Evolutionary conservation across 148 eudicot genomes (phyloP).

Genomic region (Amaranthus cruentus): DNA sequence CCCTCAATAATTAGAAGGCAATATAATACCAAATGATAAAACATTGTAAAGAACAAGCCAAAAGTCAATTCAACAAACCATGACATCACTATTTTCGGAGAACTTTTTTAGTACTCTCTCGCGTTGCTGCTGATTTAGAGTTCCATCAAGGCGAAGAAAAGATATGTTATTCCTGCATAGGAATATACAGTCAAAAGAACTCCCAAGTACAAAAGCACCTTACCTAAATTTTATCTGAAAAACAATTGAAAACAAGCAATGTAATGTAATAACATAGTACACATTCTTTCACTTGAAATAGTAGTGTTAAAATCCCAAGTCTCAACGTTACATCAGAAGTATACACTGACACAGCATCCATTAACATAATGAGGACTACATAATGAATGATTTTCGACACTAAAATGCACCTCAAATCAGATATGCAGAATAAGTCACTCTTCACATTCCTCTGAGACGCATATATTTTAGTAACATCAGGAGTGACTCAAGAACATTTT

Average conservation of each 20-base stretch:
- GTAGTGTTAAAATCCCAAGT: background rate
- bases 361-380: background rate
- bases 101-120: constrained; percentile 87
- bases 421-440: too few species aligned
- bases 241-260: background rate
- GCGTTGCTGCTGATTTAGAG: constrained; percentile 80
- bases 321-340: background rate
- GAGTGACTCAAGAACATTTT: too few species aligned
- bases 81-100: constrained; percentile 64
- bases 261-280: too few species aligned
- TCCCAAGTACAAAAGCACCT: constrained; percentile 2
- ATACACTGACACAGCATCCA: background rate
- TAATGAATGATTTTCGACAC: too few species aligned
- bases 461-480: too few species aligned
- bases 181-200: background rate
- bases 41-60: background rate
- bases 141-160: constrained; percentile 89
- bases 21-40: background rate
- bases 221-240: background rate
- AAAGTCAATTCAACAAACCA: constrained; percentile 40
- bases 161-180: constrained; percentile 59
- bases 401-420: too few species aligned
- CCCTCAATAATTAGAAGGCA: background rate
- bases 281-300: background rate
- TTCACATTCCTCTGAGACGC: too few species aligned